phyloP scores from a whole-genome alignment of 345 rosid species.

The Eutrema yunnanense region DNA sequence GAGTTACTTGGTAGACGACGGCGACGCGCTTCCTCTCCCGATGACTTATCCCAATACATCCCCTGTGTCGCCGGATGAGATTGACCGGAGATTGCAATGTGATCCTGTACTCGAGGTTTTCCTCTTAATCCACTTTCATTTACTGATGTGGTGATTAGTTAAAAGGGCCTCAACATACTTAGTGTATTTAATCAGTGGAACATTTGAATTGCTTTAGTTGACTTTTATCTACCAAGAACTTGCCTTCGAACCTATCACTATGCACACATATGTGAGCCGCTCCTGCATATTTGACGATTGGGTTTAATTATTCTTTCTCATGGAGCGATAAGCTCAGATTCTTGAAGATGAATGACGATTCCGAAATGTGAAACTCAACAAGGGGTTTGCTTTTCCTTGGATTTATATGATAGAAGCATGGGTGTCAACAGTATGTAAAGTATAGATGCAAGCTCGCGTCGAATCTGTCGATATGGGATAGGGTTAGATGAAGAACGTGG shows the following conservation, averaged over 20 bases:
- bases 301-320: not conserved
- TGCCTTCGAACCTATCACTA: not conserved
- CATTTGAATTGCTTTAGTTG: not conserved
- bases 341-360: not conserved
- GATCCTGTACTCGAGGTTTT: conserved; percentile 67
- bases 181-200: not conserved
- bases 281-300: not conserved
- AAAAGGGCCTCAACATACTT: not conserved
- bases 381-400: not conserved
- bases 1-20: conserved; percentile 67
- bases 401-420: not conserved
- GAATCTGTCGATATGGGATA: not conserved
- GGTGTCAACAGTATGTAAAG: not conserved
- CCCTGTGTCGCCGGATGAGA: conserved; percentile 68
- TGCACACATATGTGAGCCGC: not conserved
- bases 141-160: conserved; percentile 1
- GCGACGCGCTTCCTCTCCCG: conserved; percentile 87
- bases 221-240: not conserved
- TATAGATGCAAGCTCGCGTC: not conserved
- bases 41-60: conserved; percentile 82
- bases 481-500: not conserved
- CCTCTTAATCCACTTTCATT: not conserved
- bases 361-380: not conserved
- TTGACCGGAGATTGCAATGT: conserved; percentile 67
- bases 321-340: not conserved